Evolutionary conservation across 2,329 filamentous ascomycete species (phyloP), one percentile per base, ranked within the genome.

Genomic region (Pseudogymnoascus sp.): DNA sequence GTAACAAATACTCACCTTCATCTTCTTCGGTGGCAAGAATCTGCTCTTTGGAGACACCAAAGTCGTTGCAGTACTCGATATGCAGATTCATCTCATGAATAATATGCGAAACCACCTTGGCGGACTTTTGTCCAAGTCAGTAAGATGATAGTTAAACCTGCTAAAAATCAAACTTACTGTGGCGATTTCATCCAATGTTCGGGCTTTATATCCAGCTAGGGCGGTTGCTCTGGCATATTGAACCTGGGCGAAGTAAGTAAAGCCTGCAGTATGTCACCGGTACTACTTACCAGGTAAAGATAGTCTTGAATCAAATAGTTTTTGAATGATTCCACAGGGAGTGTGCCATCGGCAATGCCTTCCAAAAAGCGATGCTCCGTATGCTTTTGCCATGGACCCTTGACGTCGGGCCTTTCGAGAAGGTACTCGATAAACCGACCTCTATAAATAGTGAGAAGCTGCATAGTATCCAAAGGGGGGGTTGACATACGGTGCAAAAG

Each of bases 271-370:
- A 52, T 3, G 2, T 26, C n/a, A 19, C 8, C 2, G 26, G 19
- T 19, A 4, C 26, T 13, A 69, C 78, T 39, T 67, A 94, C 88
- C 41, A 96, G 75, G 69, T 94, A 97, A 3, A 96, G 78, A 68
- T 96, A 96, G 68, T 97, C 92, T 67, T 97, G 92, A 8, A 94
- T 80, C 60, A 97, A 82, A 70, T 96, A 97, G 37, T 87, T 81
- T 71, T 91, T 94, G 77, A 96, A 97, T 0, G 84, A 86, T 41
- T 88, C 82, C 0, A 87, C 66, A 0, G 89, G 86, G 18, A 97
- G 76, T 6, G 82, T 86, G 0, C 90, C 91, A 61, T 86, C 79
- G 0, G 88, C 91, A 69, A 97, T 77, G 12, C 81, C 82, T 68
- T 85, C 77, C 39, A 95, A 89, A 68, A 97, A 97, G 0, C 86